phyloP scores from a whole-genome alignment of 2,329 filamentous ascomycete species.

The Chaetomium globosum region DNA sequence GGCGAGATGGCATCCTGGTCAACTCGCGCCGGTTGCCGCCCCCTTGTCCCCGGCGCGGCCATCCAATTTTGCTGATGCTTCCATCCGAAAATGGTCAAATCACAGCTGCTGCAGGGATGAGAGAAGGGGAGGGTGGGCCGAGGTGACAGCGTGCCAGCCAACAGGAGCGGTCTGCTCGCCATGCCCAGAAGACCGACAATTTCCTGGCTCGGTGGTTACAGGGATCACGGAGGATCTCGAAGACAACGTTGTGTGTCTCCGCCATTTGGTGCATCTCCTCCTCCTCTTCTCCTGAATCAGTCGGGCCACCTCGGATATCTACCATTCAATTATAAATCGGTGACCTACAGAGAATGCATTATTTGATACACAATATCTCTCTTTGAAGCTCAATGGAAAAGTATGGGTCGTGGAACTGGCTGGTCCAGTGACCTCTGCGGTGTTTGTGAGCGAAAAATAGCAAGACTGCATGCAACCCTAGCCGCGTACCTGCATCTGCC shows the following conservation, averaged over 20 bases:
- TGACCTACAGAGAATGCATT: neutral
- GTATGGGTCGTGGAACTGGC: neutral
- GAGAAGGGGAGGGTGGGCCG: constrained; percentile 34
- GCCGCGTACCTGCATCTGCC: constrained; percentile 12
- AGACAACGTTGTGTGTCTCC: constrained; percentile 1
- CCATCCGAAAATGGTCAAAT: constrained; percentile 30
- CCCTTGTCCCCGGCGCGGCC: neutral
- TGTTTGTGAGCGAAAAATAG: neutral
- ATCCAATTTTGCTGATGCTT: constrained; percentile 25
- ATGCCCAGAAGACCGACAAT: constrained; percentile 25
- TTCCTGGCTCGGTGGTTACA: constrained; percentile 25
- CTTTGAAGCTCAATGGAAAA: neutral
- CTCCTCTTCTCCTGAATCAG: neutral
- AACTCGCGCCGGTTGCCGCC: neutral
- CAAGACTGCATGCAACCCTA: neutral
- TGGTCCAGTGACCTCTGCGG: neutral
- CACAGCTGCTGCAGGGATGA: constrained; percentile 23
- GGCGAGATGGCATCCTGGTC: constrained; percentile 11
- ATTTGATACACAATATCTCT: neutral
- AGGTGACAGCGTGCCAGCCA: constrained; percentile 22
- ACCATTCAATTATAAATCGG: neutral
- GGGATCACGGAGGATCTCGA: constrained; percentile 27
- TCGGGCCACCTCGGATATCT: neutral
- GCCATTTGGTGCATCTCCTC: constrained; percentile 4
- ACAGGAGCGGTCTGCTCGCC: constrained; percentile 25